phyloP scores from a whole-genome alignment of 331 rosid genomes.

The Erythrophleum ivorense region DNA sequence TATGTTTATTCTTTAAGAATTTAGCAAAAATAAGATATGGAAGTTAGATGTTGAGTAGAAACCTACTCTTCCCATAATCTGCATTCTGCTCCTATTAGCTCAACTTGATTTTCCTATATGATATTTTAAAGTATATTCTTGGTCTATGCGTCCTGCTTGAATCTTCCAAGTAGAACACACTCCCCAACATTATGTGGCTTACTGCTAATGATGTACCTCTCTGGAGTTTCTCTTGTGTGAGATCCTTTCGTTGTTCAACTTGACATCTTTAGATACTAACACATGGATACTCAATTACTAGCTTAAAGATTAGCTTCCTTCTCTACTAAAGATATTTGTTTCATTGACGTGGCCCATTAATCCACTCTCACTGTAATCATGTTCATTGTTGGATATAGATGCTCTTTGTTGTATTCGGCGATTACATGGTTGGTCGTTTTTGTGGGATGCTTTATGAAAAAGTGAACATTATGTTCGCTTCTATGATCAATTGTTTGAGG shows the following conservation, averaged over 20 bases:
- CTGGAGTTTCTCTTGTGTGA: background rate
- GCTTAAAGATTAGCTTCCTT: conserved; percentile 7
- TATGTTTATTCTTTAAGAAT: background rate
- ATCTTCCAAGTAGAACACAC: background rate
- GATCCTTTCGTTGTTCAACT: background rate
- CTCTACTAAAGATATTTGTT: background rate
- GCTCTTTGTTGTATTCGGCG: background rate
- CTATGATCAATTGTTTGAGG: background rate
- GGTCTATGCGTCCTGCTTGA: background rate
- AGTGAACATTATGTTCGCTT: background rate
- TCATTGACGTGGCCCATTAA: background rate
- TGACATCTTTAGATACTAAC: background rate
- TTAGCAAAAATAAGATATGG: background rate
- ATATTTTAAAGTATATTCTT: background rate
- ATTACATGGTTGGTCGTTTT: background rate
- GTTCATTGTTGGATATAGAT: background rate
- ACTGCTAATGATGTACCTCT: background rate
- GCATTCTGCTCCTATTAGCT: background rate
- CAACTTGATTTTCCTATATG: background rate
- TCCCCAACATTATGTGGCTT: background rate
- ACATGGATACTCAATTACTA: background rate
- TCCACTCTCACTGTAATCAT: background rate
- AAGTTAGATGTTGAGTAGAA: conserved; percentile 1
- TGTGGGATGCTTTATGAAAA: background rate
- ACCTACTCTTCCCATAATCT: background rate